Evolutionary conservation across 129 eudicot species (phyloP).

Genomic region (Artemisia tridentata): DNA sequence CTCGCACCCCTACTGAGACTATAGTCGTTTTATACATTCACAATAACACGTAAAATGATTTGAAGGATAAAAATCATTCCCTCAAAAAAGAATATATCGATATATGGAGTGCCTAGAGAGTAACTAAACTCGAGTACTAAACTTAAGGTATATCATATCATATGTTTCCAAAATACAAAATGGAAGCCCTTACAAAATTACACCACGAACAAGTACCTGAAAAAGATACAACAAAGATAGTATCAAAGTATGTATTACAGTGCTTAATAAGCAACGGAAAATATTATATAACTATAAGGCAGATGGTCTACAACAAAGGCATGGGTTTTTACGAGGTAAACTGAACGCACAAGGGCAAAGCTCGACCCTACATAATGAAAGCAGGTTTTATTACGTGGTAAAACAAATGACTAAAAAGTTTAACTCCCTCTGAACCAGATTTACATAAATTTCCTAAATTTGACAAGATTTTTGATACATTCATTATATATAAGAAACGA

Average conservation of each 20-base stretch:
- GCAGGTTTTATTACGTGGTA: too few species aligned
- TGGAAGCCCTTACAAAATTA: constrained; percentile 30
- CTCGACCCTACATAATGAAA: not conserved
- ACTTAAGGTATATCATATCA: constrained; percentile 31
- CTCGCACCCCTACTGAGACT: constrained; percentile 31
- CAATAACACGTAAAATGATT: constrained; percentile 24
- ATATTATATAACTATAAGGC: not conserved
- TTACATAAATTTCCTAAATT: too few species aligned
- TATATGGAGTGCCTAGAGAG: constrained; percentile 24
- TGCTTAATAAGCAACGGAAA: not conserved
- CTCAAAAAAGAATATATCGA: constrained; percentile 24
- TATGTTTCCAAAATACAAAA: constrained; percentile 36
- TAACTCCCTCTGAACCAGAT: too few species aligned
- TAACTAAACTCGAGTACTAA: constrained; percentile 35
- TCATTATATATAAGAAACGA: too few species aligned
- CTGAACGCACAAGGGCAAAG: too few species aligned
- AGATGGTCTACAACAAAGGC: not conserved
- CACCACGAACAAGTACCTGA: constrained; percentile 35
- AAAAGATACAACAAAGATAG: constrained; percentile 2
- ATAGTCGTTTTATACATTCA: constrained; percentile 31
- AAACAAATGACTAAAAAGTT: too few species aligned
- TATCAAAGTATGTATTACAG: not conserved
- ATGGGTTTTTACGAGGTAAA: too few species aligned
- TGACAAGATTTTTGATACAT: too few species aligned
- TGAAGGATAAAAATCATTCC: constrained; percentile 23